Base-by-base conservation (phyloP, 805 yeast species). In the Starmerella apis region DNA sequence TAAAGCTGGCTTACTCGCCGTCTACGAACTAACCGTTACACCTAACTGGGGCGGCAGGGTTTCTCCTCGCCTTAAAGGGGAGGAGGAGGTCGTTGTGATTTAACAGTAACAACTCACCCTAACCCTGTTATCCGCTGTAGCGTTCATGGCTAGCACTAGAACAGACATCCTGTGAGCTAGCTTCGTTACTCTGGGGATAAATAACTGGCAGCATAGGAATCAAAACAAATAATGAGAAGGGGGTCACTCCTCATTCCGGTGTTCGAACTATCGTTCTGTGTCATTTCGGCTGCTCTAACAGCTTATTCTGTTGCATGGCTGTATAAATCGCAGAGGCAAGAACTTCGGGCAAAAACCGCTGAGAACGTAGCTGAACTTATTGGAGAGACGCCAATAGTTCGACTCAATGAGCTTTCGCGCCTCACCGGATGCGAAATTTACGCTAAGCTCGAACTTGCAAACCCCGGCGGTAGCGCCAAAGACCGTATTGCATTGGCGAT, bases 391-490 rank as follows among this genome's bases (percentile, higher is more conserved):
- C 96, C 95, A 0, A 61, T 90, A 65, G 79, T 90, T 16, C 75
- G 76, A 54, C 74, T 90, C 42, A 74, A 76, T 56, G 81, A 94
- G 0, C 71, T 90, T 11, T 80, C 92, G 0, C 65, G 71, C 13
- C 65, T 73, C 11, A 86, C 95, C 0, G 94, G 94, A 0, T 81
- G 90, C 61, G 80, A 83, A 37, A 77, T 90, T 3, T 85, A 79
- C 63, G 97, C 95, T 32, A 90, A 90, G 61, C 63, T 88, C 53
- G 98, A 90, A 64, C 68, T 86, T 48, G 65, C 73, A 54, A 92
- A 90, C 61, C 96, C 97, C 0, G 98, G 90, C 1, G 97, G 97
- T 0, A 83, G 94, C 46, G 95, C 97, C 4, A 90, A 90, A 59
- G 98, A 90, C 63, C 71, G 98, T 39, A 95, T 92, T 18, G 97